Conservation (phyloP, 73 alveolate genomes). For the Paramecium caudatum region DNA sequence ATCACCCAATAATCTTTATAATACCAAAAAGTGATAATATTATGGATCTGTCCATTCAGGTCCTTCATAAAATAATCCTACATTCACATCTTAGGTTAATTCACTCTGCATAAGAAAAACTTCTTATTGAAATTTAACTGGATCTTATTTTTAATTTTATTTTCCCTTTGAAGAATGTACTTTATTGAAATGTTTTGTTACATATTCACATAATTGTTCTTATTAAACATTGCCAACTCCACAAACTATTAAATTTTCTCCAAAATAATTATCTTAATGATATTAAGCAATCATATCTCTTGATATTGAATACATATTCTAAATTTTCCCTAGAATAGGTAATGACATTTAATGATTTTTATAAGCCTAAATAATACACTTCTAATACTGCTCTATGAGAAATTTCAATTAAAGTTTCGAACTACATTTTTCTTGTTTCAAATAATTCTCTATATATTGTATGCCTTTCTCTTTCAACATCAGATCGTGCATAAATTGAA, state of each 20-base stretch:
- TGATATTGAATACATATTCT: slow-evolving; percentile 82
- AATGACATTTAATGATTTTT: slow-evolving; percentile 92
- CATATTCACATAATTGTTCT: slow-evolving; percentile 84
- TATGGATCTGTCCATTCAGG: slow-evolving; percentile 92
- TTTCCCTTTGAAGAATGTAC: slow-evolving; percentile 79
- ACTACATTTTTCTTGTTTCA: slow-evolving; percentile 84
- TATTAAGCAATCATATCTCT: slow-evolving; percentile 88
- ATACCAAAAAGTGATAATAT: slow-evolving; percentile 88
- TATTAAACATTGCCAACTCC: slow-evolving; percentile 93
- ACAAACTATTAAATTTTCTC: slow-evolving; percentile 88
- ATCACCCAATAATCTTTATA: slow-evolving; percentile 91
- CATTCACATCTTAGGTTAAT: slow-evolving; percentile 83
- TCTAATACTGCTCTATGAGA: slow-evolving; percentile 76
- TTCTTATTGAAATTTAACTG: slow-evolving; percentile 52
- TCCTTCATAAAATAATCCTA: slow-evolving; percentile 89
- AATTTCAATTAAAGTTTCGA: slow-evolving; percentile 82
- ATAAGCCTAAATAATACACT: slow-evolving; percentile 67
- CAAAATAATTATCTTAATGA: slow-evolving; percentile 84
- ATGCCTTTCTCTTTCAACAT: slow-evolving; percentile 87
- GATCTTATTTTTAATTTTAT: slow-evolving; percentile 53
- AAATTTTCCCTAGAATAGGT: slow-evolving; percentile 91
- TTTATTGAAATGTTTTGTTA: slow-evolving; percentile 80
- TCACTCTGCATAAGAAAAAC: slow-evolving; percentile 81
- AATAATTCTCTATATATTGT: slow-evolving; percentile 90
- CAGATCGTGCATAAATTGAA: slow-evolving; percentile 82